These are phyloP conservation scores for Penicillium mononematosum DNA, from an alignment of 495 filamentous ascomycete genomes.

Conservation along the genomic window DNA sequence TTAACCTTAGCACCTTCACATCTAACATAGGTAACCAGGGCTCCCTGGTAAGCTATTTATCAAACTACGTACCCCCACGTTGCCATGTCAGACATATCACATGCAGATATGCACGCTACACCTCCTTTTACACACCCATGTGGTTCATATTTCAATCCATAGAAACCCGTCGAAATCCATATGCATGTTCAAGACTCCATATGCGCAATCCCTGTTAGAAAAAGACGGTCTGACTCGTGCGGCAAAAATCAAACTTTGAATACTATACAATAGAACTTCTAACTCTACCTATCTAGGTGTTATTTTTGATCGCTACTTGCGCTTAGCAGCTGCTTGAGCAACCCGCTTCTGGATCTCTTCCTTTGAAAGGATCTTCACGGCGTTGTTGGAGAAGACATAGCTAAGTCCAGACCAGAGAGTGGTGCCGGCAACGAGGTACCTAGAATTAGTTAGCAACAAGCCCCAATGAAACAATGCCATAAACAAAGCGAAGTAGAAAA, in stretches of 20 bases:
- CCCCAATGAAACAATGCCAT: neutral
- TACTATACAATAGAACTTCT: slow-evolving; percentile 7
- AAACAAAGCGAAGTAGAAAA: slow-evolving; percentile 12
- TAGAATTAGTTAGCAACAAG: slow-evolving; percentile 16
- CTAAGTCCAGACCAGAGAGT: slow-evolving; percentile 83
- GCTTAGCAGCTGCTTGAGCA: slow-evolving; percentile 33
- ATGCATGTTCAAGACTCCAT: neutral
- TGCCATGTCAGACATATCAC: neutral
- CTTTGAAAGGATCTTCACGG: slow-evolving; percentile 72
- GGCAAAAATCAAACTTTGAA: neutral
- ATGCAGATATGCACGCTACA: neutral
- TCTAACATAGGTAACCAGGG: neutral
- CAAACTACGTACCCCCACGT: neutral
- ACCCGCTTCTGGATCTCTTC: slow-evolving; percentile 43
- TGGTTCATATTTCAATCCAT: neutral
- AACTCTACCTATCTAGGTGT: neutral
- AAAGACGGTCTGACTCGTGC: neutral
- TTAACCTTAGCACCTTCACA: neutral
- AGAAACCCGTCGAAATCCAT: too few relatives aligned
- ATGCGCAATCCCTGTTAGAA: slow-evolving; percentile 1
- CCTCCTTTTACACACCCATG: neutral
- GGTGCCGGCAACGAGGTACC: slow-evolving; percentile 71
- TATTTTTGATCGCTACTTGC: slow-evolving; percentile 15
- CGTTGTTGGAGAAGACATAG: slow-evolving; percentile 78
- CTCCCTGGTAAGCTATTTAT: neutral